Base-by-base conservation (phyloP, 176 grass and related monocot genomes). In the Oryza meridionalis region DNA sequence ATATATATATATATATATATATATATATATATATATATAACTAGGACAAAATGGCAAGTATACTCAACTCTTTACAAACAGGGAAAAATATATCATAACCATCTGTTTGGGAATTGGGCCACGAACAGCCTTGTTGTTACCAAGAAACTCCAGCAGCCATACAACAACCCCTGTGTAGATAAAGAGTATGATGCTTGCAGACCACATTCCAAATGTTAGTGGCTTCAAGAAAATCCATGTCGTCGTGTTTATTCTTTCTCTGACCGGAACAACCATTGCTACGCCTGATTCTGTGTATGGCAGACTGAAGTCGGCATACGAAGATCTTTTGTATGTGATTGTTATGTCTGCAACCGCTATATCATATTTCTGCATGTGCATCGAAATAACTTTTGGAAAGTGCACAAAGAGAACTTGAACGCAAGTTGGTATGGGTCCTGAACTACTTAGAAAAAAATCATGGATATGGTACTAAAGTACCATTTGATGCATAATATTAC, bases 181-280 rank as follows among this genome's bases (percentile, higher is more conserved):
- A 15, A 91, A 82, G 32, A 91, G 65, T 4, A 32, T 64, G 43
- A 91, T 65, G 21, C 59, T 91, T 13, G 5, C 89, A 78, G 87
- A 32, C 89, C 89, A 94, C 69, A 91, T 33, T n/a, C 68, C 68
- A 42, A 31, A 3, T 4, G 86, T 87, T 43, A 95, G 55, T 68
- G 93, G 93, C 68, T 90, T 90, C 50, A 92, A 35, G 29, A 92
- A 90, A 51, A 92, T 78, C 70, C 85, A 95, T 1, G 83, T 75
- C 15, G 84, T 88, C 37, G 49, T 92, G 22, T 68, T 77, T 35
- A 24, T 65, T 0, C 46, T 65, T 25, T 86, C 58, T 32, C n/a
- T 80, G 26, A 86, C 63, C 0, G 90, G 75, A 27, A 92, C 90
- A 8, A 86, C 66, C 88, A 95, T 88, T 55, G 82, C 82, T 44